phyloP scores from a whole-genome alignment of 495 filamentous ascomycete species.

The Penicillium malachiteum region DNA sequence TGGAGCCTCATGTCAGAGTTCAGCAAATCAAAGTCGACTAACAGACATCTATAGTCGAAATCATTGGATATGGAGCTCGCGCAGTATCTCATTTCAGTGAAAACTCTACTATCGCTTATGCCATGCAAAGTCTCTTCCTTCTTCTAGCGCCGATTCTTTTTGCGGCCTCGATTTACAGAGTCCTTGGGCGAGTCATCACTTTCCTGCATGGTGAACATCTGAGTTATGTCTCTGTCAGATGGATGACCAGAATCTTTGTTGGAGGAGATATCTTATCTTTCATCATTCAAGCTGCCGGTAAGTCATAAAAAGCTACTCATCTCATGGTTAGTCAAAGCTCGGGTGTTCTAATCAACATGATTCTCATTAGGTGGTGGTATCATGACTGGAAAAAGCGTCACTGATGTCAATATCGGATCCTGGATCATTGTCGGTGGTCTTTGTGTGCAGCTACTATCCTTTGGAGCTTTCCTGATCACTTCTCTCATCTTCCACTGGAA shows the following conservation, averaged over 20 bases:
- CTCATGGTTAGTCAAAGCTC: background rate
- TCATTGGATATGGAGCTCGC: background rate
- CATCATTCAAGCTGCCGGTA: conserved; percentile 25
- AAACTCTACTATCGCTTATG: background rate
- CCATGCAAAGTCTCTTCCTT: conserved; percentile 8
- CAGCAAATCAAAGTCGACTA: background rate
- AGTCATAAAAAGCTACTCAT: background rate
- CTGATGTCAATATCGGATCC: conserved; percentile 27
- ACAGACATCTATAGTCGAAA: background rate
- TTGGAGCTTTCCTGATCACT: conserved; percentile 37
- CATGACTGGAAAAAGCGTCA: conserved; percentile 10
- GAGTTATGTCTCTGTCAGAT: conserved; percentile 16
- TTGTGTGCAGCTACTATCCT: conserved; percentile 38
- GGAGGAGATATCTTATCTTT: conserved; percentile 30
- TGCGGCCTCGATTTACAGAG: conserved; percentile 57
- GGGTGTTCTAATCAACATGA: background rate
- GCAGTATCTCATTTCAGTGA: background rate
- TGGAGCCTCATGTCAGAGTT: background rate
- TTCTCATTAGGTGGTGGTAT: conserved; percentile 16
- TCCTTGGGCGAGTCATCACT: conserved; percentile 47
- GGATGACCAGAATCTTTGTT: conserved; percentile 30
- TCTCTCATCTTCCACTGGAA: conserved; percentile 36
- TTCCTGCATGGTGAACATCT: conserved; percentile 37
- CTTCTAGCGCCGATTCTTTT: conserved; percentile 46
- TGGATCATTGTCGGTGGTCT: conserved; percentile 43